Base-by-base conservation (phyloP, 352 stramenopile genomes). In the Globisporangium echinulatum region DNA sequence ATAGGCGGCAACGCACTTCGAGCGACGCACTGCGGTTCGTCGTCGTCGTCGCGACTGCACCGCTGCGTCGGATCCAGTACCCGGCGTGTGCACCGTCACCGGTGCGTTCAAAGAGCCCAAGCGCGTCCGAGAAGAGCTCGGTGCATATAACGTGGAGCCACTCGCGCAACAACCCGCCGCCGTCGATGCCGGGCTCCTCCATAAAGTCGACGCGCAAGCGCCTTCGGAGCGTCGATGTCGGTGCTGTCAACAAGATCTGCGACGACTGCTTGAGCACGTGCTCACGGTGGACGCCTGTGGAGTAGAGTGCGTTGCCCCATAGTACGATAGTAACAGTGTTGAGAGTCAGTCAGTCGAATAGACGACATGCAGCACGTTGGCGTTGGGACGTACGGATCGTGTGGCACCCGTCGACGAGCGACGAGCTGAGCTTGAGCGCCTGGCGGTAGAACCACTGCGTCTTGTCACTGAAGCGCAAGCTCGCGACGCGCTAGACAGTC, bases 191-290 rank as follows among this genome's bases (percentile, higher is more conserved):
- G n/a, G 68, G 72, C 61, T 94, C 83, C 39, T 89, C 79, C 56
- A 88, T 75, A 63, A 97, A 96, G 52, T 96, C 76, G 38, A 96
- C 81, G 2, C 84, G 75, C 49, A 97, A 63, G n/a, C 85, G 84
- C 8, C 79, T 79, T 48, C 80, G 81, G 3, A 94, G 59, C 11
- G 67, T 75, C 47, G 68, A 58, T 15, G 69, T 63, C 3, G 81
- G 79, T 6, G 75, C 70, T 5, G 72, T 70, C 56, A 82, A 68
- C 49, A 93, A 74, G 5, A 91, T 66, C 19, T 73, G 50, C 61
- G 88, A 73, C 7, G 78, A 89, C 47, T 93, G 75, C 51, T 90
- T 78, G 46, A 93, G 63, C 13, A 93, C 69, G 37, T 71, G 75
- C n/a, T 91, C 67, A 0, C 81, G 79, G 44, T 85, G 66, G 49